Conservation (phyloP, 352 stramenopile genomes). For the Pythium utonaiense region DNA sequence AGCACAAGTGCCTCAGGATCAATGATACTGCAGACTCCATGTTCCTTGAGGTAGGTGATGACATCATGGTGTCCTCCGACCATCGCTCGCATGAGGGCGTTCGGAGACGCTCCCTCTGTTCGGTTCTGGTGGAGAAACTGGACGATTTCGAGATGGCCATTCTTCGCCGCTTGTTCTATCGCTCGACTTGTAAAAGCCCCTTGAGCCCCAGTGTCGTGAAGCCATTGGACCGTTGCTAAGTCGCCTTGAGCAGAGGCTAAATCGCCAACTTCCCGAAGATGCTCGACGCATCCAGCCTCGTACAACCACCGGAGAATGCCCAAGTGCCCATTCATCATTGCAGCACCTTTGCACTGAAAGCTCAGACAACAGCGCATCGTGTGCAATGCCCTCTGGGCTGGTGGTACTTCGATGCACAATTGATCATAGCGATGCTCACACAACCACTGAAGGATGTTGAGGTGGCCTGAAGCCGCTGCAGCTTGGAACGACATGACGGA, state of each 20-base stretch:
- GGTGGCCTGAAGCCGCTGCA: slow-evolving; percentile 3
- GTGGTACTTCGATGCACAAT: neutral
- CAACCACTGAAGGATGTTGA: slow-evolving; percentile 10
- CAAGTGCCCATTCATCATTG: neutral
- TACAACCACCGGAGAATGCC: neutral
- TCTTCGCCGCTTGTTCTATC: slow-evolving; percentile 12
- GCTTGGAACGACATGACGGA: neutral
- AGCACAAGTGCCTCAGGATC: slow-evolving; percentile 6
- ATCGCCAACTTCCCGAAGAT: neutral
- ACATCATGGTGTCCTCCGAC: slow-evolving; percentile 14
- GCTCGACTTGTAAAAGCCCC: neutral
- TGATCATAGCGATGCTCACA: slow-evolving; percentile 4
- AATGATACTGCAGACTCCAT: slow-evolving; percentile 11
- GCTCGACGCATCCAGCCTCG: neutral
- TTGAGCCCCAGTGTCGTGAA: neutral
- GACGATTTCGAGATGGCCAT: slow-evolving; percentile 8
- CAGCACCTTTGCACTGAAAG: neutral
- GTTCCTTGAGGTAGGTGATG: slow-evolving; percentile 13
- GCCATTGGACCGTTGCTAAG: slow-evolving; percentile 11
- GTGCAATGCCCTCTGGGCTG: neutral
- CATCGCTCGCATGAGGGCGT: slow-evolving; percentile 11
- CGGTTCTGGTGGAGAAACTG: slow-evolving; percentile 19
- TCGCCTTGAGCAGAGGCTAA: slow-evolving; percentile 2
- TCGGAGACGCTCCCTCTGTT: slow-evolving; percentile 1
- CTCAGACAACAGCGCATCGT: neutral